Percentiles rank a stretch among this genome's conserved stretches.
Conservation (phyloP, 495 filamentous ascomycete genomes). For the Daldinia vernicosa region DNA sequence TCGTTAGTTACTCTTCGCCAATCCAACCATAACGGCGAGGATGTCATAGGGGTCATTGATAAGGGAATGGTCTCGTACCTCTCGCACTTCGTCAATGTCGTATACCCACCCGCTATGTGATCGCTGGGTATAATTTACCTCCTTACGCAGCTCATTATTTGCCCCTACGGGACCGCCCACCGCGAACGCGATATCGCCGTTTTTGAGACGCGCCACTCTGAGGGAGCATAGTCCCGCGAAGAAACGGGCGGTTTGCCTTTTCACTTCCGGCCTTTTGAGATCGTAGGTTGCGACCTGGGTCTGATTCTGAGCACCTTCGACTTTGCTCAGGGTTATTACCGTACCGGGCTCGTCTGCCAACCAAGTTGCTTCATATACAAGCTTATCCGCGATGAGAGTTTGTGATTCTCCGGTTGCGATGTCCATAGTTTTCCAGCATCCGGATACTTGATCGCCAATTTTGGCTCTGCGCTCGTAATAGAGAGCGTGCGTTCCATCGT, state of each 20-base stretch:
- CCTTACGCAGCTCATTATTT: constrained; percentile 17
- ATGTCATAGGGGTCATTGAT: not conserved
- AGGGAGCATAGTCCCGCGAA: constrained; percentile 19
- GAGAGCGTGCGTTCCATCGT: constrained; percentile 41
- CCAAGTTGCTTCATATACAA: constrained; percentile 14
- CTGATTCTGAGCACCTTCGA: not conserved
- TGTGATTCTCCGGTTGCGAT: constrained; percentile 31
- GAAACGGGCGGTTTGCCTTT: constrained; percentile 7
- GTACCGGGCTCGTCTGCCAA: constrained; percentile 31
- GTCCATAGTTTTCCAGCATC: constrained; percentile 14
- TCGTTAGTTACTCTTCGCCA: not conserved
- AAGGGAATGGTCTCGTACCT: constrained; percentile 26
- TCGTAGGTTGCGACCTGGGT: not conserved
- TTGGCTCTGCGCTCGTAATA: constrained; percentile 24
- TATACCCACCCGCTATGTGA: not conserved
- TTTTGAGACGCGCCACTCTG: constrained; percentile 33
- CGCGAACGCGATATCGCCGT: constrained; percentile 38
- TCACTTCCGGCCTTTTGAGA: not conserved
- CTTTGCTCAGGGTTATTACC: constrained; percentile 26
- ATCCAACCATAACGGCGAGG: not conserved
- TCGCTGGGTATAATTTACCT: not conserved
- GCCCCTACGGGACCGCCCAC: constrained; percentile 29
- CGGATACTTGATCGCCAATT: not conserved
- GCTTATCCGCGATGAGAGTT: not conserved
- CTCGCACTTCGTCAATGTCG: constrained; percentile 18